Percentiles rank a stretch among this genome's conserved stretches.
These are phyloP conservation scores for Pisolithus thermaeus DNA, from an alignment of 1,284 basidiomycete species.

Conservation along the genomic window DNA sequence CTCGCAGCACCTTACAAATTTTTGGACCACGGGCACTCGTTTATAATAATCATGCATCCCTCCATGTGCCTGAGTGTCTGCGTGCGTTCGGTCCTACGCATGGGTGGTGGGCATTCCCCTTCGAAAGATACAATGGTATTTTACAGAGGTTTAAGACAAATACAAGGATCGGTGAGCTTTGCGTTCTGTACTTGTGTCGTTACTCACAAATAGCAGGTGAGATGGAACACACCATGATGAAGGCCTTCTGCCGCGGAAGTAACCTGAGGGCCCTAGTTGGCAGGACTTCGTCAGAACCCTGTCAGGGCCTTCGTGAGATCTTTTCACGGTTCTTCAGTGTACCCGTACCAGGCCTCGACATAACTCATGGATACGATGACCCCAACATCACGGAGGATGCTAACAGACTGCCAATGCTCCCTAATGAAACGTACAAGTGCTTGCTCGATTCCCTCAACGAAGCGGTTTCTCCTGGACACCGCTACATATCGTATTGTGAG, in stretches of 20 bases:
- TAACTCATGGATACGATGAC: not conserved
- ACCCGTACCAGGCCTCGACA: too few species aligned
- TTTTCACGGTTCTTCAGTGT: too few species aligned
- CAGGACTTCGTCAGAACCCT: not conserved
- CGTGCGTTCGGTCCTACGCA: slow-evolving; percentile 6
- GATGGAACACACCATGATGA: not conserved
- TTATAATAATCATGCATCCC: slow-evolving; percentile 2
- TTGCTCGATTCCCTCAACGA: not conserved
- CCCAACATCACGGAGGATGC: not conserved
- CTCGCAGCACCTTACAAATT: slow-evolving; percentile 5
- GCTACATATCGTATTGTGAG: too few species aligned
- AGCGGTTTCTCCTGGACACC: not conserved
- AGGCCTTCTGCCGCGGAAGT: not conserved
- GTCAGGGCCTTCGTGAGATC: not conserved
- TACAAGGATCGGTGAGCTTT: too few species aligned
- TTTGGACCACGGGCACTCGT: slow-evolving; percentile 9
- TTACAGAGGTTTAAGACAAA: slow-evolving; percentile 3
- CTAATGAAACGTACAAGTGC: not conserved
- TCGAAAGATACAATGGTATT: not conserved
- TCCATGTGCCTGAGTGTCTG: slow-evolving; percentile 14
- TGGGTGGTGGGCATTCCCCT: not conserved
- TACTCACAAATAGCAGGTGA: too few species aligned
- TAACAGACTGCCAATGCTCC: not conserved
- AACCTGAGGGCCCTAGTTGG: not conserved
- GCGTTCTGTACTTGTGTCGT: too few species aligned